phyloP scores from a whole-genome alignment of 768 basidiomycete genomes.

The Chalciporus piperatus region DNA sequence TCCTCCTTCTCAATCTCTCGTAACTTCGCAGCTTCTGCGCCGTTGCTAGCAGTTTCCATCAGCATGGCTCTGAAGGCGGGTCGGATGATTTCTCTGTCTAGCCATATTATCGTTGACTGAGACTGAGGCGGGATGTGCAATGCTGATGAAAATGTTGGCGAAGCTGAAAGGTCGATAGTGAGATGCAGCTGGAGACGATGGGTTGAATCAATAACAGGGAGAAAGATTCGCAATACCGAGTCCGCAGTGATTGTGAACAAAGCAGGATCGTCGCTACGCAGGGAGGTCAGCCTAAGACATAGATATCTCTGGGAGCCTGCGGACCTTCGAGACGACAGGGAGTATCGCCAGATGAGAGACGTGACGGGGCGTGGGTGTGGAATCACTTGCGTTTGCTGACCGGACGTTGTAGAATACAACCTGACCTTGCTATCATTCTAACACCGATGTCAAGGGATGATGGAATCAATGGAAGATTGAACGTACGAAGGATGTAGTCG shows the following conservation, averaged over 20 bases:
- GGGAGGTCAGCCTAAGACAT: constrained; percentile 3
- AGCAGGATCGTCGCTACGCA: constrained; percentile 64
- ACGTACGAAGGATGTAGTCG: constrained; percentile 57
- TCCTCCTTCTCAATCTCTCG: constrained; percentile 67
- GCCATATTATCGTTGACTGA: constrained; percentile 60
- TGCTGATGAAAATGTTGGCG: constrained; percentile 36
- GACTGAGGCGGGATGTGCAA: constrained; percentile 33
- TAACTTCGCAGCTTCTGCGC: constrained; percentile 37
- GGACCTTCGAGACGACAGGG: constrained; percentile 64
- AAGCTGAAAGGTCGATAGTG: constrained; percentile 68
- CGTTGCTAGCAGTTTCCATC: constrained; percentile 24
- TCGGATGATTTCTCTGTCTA: constrained; percentile 61
- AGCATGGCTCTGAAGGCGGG: constrained; percentile 45
- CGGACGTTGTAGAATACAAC: constrained; percentile 71
- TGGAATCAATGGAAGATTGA: not conserved
- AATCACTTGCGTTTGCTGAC: constrained; percentile 63
- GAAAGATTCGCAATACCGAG: constrained; percentile 77
- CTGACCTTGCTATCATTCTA: constrained; percentile 56
- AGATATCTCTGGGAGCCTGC: constrained; percentile 24
- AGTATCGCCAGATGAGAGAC: constrained; percentile 70
- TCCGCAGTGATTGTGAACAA: constrained; percentile 85
- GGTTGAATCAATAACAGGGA: constrained; percentile 85
- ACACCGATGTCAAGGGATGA: constrained; percentile 27
- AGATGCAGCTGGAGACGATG: constrained; percentile 82
- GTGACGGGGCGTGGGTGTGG: constrained; percentile 71